Conservation (phyloP, 164 flowering plant genomes). For the Aristolochia californica region DNA sequence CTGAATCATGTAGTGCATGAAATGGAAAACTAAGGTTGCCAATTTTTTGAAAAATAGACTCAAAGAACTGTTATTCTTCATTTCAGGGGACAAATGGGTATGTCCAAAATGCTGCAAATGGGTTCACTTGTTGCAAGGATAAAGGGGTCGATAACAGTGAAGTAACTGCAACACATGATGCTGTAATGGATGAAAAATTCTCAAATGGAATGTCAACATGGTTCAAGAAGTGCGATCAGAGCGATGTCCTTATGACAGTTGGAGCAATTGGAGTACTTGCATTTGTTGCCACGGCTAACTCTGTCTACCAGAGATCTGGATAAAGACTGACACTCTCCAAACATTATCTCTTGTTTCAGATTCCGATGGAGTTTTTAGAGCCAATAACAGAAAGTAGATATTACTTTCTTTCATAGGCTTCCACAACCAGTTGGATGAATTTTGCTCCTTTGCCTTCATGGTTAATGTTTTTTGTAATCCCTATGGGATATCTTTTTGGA, state of each 20-base stretch:
- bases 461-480: too few relatives aligned
- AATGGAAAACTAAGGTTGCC: neutral
- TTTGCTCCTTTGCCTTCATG: too few relatives aligned
- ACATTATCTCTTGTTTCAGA: too few relatives aligned
- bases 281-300: slow-evolving; percentile 63
- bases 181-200: too few relatives aligned
- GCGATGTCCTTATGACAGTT: slow-evolving; percentile 41
- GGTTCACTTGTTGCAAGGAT: slow-evolving; percentile 7
- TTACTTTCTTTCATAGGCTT: too few relatives aligned
- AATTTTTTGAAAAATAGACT: too few relatives aligned
- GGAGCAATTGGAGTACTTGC: slow-evolving; percentile 76
- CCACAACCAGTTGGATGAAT: too few relatives aligned
- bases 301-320: slow-evolving; percentile 40
- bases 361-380: too few relatives aligned
- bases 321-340: slow-evolving; percentile 15
- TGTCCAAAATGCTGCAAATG: slow-evolving; percentile 19
- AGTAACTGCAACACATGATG: too few relatives aligned
- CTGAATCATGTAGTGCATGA: neutral
- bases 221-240: slow-evolving; percentile 47
- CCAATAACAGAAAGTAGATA: too few relatives aligned
- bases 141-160: slow-evolving; percentile 5
- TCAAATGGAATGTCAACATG: slow-evolving; percentile 18
- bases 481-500: too few relatives aligned
- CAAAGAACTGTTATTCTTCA: neutral
- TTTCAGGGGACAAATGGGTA: slow-evolving; percentile 85